Base-by-base conservation (phyloP, 495 filamentous ascomycete species). In the Annulohypoxylon moriforme region DNA sequence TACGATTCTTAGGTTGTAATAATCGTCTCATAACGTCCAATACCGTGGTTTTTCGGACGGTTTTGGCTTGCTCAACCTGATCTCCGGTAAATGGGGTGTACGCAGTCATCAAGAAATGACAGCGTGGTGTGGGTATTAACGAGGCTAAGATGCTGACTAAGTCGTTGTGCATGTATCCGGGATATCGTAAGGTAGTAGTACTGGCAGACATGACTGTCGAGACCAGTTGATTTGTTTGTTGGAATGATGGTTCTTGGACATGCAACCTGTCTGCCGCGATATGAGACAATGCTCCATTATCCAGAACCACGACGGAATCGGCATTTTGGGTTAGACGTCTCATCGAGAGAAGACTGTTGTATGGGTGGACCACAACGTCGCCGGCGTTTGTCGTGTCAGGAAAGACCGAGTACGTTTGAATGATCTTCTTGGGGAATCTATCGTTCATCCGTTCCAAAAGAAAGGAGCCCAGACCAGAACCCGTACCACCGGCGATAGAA, bases 121-220 rank as follows among this genome's bases (percentile, higher is more conserved):
- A 96, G 61, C 96, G 92, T 13, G 96, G 96, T 0, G 94, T 98
- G 8, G 96, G 96, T 56, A 99, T 98, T 5, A 99, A 86, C 20
- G 94, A 96, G 38, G 96, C 96, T 50, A 98, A 89, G 76, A 99
- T 98, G 75, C 94, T 94, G 70, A 96, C 95, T 7, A 99, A 91
- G 76, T 99, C 96, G 78, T 99, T 99, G 83, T 99, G 96, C 96
- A 99, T 98, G 77, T 99, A 99, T 25, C 96, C 96, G 1, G 96
- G 96, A 78, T 99, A 98, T 65, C 96, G 88, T 33, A 99, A 90
- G 7, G 96, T 97, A 5, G 94, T 97, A 1, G 96, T 99, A 74
- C 93, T 95, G 9, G 96, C 96, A 24, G 94, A 98, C 96, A 99
- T 99, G 71, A 99, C 96, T 1, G 96, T 99, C 27, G 95, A 97